A percentile compares a stretch with the other conserved stretches of the same genome.
These are phyloP conservation scores for Rauvolfia tetraphylla DNA, from an alignment of 257 asterid species.

Conservation along the genomic window DNA sequence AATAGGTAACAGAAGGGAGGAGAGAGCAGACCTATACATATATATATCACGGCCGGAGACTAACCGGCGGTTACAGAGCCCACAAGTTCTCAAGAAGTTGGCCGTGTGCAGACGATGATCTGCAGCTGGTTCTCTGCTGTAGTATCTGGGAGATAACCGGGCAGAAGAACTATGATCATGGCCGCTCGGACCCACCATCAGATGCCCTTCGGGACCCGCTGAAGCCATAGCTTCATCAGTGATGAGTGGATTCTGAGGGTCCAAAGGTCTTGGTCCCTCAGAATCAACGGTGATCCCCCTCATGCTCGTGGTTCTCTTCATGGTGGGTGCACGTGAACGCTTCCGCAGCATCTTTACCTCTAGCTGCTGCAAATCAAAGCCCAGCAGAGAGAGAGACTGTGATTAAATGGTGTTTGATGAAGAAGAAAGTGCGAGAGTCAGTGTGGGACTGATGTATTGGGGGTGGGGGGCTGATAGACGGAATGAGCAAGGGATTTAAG, in stretches of 20 bases:
- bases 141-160: constrained; percentile 43
- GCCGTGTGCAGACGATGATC: constrained; percentile 22
- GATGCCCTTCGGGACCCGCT: constrained; percentile 2
- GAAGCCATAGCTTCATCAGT: constrained; percentile 15
- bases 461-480: no score
- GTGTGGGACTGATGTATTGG: not conserved
- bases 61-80: constrained; percentile 51
- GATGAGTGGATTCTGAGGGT: constrained; percentile 14
- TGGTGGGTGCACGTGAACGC: constrained; percentile 31
- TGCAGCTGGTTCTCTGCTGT: constrained; percentile 14
- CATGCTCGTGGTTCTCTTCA: constrained; percentile 46
- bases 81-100: constrained; percentile 47
- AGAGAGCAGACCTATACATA: constrained; percentile 49
- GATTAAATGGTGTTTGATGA: not conserved
- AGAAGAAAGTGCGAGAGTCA: not conserved
- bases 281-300: constrained; percentile 33
- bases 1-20: not conserved
- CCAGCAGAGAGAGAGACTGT: not conserved
- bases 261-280: constrained; percentile 20
- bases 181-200: not conserved
- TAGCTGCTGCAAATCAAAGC: not conserved
- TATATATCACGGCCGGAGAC: constrained; percentile 48
- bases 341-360: constrained; percentile 35
- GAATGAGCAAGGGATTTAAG: not conserved
- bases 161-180: constrained; percentile 17